Conservation (phyloP, 345 rosid species). For the Pelargonium nanum region DNA sequence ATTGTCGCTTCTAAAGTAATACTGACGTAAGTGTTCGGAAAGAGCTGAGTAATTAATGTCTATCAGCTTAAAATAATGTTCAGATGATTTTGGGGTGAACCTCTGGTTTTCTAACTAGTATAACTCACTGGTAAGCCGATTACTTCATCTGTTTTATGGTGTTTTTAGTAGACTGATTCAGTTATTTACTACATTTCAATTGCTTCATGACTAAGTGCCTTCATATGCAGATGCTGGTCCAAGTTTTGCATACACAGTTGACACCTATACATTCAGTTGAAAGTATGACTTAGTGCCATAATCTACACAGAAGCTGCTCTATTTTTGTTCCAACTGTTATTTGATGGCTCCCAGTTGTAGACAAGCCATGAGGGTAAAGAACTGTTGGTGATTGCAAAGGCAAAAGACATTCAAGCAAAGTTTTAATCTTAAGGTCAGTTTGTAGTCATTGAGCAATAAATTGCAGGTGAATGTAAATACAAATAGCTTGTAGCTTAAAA, state of each 20-base stretch:
- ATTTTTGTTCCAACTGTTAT: background rate
- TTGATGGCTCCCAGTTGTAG: background rate
- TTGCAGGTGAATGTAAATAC: background rate
- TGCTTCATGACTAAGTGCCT: background rate
- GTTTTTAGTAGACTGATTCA: background rate
- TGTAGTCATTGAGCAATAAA: background rate
- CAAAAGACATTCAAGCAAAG: background rate
- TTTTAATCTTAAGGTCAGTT: slow-evolving; percentile 12
- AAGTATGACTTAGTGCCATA: too few species aligned
- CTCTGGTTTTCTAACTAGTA: slow-evolving; percentile 1
- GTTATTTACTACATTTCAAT: background rate
- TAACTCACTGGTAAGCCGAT: slow-evolving; percentile 5
- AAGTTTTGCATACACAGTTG: too few species aligned
- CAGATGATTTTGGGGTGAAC: slow-evolving; percentile 1
- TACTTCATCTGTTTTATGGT: background rate
- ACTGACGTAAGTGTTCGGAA: background rate
- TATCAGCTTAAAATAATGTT: background rate
- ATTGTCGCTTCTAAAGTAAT: background rate
- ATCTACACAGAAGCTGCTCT: slow-evolving; percentile 9
- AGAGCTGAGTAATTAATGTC: slow-evolving; percentile 5
- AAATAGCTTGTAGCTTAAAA: too few species aligned
- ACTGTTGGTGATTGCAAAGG: slow-evolving; percentile 6
- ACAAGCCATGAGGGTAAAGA: slow-evolving; percentile 1
- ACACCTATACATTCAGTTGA: too few species aligned
- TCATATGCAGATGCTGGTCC: slow-evolving; percentile 12